Evolutionary conservation across 768 basidiomycete genomes (phyloP), one percentile per base, ranked within the genome.

Genomic region (Pleurotus cornucopiae): DNA sequence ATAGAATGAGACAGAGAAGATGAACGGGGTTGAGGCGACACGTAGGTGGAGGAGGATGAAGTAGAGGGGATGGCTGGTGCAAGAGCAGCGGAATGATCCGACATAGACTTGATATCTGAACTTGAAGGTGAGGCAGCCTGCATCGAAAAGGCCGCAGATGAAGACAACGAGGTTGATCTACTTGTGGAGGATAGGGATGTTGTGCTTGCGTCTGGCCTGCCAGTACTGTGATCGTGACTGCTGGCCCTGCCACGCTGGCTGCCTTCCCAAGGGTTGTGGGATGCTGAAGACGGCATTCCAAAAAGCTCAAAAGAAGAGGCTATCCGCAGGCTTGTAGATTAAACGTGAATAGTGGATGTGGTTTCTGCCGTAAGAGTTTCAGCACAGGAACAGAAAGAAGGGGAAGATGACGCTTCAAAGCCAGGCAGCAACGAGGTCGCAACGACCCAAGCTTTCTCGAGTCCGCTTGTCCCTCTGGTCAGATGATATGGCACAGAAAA

Each of bases 151-250:
- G 66, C 70, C 61, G 69, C 66, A 58, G 76, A 71, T 63, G 78
- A 72, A 60, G 73, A 66, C 65, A 78, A 74, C 60, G 79, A 76
- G 67, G 76, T 73, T 30, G 73, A 69, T 57, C 71, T 68, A 45
- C 76, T 75, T 66, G 70, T 69, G 53, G 67, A 64, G 57, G 78
- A 75, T 61, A 67, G 67, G 62, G 73, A 68, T 57, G 69, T 61
- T 54, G 71, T 69, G 62, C 76, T 66, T 64, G 68, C 68, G 65
- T 67, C 69, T 65, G 62, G 45, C 37, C 63, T 68, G 68, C 57
- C 65, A 65, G 66, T 65, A 56, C 52, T 57, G 56, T 60, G 63
- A 60, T 61, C 53, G 61, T 61, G 51, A 25, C 25, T 21, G 37
- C 47, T 45, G 54, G 56, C 58, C 44, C 45, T 30, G 55, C 43